A percentile compares a stretch with the other conserved stretches of the same genome.
These are phyloP conservation scores for Coniophora puteana DNA, from an alignment of 1,284 basidiomycete genomes.

Conservation along the genomic window DNA sequence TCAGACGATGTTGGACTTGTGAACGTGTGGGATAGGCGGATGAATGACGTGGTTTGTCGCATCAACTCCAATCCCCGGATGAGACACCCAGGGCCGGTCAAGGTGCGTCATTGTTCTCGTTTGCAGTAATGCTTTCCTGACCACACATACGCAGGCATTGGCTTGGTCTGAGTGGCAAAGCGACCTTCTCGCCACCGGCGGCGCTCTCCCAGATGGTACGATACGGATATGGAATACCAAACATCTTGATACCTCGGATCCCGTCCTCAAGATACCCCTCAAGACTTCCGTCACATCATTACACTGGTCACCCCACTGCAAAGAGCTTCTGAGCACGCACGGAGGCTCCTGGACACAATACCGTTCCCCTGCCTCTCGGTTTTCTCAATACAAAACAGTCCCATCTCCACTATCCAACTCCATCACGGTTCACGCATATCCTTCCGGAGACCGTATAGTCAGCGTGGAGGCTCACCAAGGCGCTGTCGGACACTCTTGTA, in stretches of 20 bases:
- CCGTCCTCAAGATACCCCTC: conserved; percentile 37
- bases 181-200: conserved; percentile 82
- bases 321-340: conserved; percentile 87
- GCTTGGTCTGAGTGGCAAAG: conserved; percentile 92
- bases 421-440: conserved; percentile 54
- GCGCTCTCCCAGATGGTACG: conserved; percentile 69
- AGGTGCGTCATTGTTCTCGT: conserved; percentile 35
- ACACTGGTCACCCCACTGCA: conserved; percentile 82
- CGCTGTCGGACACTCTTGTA: conserved; percentile 29
- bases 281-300: conserved; percentile 74
- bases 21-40: conserved; percentile 43
- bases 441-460: conserved; percentile 36
- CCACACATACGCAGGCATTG: conserved; percentile 54
- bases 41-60: conserved; percentile 28
- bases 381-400: conserved; percentile 14
- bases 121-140: conserved; percentile 4
- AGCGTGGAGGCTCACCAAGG: conserved; percentile 28
- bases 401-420: conserved; percentile 35
- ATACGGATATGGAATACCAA: conserved; percentile 75
- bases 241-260: conserved; percentile 30
- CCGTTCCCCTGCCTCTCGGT: conserved; percentile 14
- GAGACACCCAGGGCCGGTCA: conserved; percentile 51
- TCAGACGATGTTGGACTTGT: conserved; percentile 40
- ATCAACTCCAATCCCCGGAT: conserved; percentile 38
- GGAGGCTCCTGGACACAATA: conserved; percentile 43